Conservation (phyloP, 345 rosid genomes). For the Syzygium jambos region DNA sequence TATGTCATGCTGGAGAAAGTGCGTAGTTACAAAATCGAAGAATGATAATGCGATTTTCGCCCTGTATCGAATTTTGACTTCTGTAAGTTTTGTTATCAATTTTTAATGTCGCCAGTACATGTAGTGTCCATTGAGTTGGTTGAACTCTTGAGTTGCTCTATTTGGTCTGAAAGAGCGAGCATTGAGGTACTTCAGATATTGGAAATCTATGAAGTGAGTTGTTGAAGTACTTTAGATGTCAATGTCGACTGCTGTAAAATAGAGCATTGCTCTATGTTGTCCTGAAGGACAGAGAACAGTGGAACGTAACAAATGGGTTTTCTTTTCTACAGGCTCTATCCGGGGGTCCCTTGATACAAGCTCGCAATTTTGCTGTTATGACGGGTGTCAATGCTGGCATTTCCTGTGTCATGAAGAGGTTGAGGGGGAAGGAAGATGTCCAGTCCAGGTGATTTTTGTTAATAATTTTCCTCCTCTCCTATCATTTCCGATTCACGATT, state of each 20-base stretch:
- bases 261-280: background rate
- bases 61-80: background rate
- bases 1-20: background rate
- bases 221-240: background rate
- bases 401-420: constrained; percentile 69
- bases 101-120: background rate
- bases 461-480: background rate
- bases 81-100: background rate
- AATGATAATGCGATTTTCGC: background rate
- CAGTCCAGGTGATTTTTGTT: constrained; percentile 55
- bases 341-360: constrained; percentile 91
- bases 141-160: background rate
- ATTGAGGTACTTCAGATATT: background rate
- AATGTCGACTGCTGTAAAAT: background rate
- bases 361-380: constrained; percentile 94
- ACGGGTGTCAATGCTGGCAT: constrained; percentile 96
- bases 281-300: background rate
- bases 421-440: constrained; percentile 94
- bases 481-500: background rate
- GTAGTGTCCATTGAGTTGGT: background rate
- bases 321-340: constrained; percentile 51
- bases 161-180: background rate
- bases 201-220: background rate
- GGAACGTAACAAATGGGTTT: background rate
- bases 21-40: background rate